Conservation (phyloP, 1,139 yeast genomes). For the Nakaseomyces delphensis region DNA sequence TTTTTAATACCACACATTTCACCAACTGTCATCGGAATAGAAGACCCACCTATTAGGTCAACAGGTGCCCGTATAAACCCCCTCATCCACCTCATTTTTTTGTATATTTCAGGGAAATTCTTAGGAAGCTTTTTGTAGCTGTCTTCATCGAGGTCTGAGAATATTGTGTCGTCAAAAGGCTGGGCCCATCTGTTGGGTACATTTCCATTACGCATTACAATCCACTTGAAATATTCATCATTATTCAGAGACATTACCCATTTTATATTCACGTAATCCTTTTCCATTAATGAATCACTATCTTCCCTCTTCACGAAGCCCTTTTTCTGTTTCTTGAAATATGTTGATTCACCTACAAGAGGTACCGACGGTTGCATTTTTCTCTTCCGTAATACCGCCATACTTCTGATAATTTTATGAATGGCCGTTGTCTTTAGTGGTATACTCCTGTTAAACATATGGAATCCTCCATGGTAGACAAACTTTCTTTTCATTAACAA, state of each 20-base stretch:
- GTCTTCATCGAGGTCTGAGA: conserved; percentile 9
- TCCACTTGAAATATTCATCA: conserved; percentile 24
- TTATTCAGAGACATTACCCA: conserved; percentile 24
- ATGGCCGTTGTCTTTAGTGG: background rate
- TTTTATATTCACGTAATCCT: conserved; percentile 16
- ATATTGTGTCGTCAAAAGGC: conserved; percentile 14
- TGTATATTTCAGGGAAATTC: conserved; percentile 33
- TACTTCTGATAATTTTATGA: background rate
- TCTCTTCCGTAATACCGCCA: conserved; percentile 3
- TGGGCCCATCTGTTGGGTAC: conserved; percentile 20
- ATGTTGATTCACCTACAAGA: background rate
- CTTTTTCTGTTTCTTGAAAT: background rate
- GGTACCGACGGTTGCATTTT: too few relatives aligned
- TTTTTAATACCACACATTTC: conserved; percentile 23
- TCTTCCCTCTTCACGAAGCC: background rate
- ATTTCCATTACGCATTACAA: conserved; percentile 22
- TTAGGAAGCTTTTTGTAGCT: conserved; percentile 30
- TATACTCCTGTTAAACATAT: background rate
- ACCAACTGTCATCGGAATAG: conserved; percentile 48
- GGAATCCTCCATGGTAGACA: background rate
- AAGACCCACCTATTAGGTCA: conserved; percentile 81
- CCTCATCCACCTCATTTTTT: conserved; percentile 41
- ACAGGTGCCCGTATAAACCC: conserved; percentile 64
- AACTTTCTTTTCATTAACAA: background rate
- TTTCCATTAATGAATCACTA: background rate